Percentiles rank a stretch among this genome's conserved stretches.
These are phyloP conservation scores for Mariannaea sp. DNA, from an alignment of 2,329 filamentous ascomycete genomes.

Conservation along the genomic window DNA sequence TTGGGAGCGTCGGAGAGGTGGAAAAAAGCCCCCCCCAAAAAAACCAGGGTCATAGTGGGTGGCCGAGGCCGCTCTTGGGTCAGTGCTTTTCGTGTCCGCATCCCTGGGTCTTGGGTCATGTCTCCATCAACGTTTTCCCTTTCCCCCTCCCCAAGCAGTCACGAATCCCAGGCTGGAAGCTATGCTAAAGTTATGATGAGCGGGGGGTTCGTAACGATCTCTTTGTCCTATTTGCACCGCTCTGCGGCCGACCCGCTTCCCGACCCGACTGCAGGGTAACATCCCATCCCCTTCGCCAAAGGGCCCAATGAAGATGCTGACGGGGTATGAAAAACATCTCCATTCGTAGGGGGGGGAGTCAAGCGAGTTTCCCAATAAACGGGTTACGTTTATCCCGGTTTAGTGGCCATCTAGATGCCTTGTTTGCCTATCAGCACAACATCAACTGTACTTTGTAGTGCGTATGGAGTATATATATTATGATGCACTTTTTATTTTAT, in stretches of 20 bases:
- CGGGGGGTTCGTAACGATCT: neutral
- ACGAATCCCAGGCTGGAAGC: neutral
- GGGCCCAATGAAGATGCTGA: neutral
- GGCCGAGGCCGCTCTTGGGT: conserved; percentile 23
- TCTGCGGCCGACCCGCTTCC: no score
- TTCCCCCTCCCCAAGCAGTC: neutral
- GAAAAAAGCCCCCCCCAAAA: neutral
- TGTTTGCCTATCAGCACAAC: neutral
- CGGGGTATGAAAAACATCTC: neutral
- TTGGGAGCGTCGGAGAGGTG: neutral
- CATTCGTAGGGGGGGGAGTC: no score
- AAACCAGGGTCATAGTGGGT: neutral
- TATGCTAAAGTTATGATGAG: neutral
- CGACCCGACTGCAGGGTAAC: no score
- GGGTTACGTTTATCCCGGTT: neutral
- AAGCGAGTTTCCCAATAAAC: neutral
- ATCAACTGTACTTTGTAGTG: no score
- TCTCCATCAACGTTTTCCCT: neutral
- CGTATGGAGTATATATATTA: no score
- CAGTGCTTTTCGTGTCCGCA: conserved; percentile 30
- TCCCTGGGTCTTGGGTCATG: conserved; percentile 34
- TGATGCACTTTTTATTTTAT: neutral
- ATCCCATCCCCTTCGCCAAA: no score
- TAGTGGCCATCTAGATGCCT: conserved; percentile 1
- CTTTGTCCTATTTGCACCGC: no score